Conservation (phyloP, 345 rosid genomes). For the Clausena lansium region DNA sequence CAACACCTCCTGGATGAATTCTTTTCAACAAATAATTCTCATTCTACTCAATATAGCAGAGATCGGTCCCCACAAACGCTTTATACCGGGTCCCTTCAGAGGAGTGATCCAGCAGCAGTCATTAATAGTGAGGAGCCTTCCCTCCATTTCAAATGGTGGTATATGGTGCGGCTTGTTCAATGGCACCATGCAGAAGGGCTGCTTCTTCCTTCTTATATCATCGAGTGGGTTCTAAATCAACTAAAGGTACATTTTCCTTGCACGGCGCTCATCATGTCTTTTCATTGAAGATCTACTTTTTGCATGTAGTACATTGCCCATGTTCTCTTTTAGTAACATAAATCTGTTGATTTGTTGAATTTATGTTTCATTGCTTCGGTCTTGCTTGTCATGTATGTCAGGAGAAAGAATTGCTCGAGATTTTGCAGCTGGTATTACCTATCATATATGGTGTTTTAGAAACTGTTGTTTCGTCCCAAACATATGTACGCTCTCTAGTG, state of each 20-base stretch:
- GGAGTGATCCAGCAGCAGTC: conserved; percentile 47
- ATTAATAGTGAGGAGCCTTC: conserved; percentile 82
- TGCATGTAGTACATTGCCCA: background rate
- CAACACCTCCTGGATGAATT: conserved; percentile 82
- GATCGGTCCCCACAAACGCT: conserved; percentile 68
- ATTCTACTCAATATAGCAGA: conserved; percentile 58
- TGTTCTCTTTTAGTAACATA: background rate
- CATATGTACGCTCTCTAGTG: conserved; percentile 75
- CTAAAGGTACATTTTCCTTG: conserved; percentile 56
- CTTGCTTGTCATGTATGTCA: conserved; percentile 39
- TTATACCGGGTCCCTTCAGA: conserved; percentile 64
- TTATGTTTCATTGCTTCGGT: conserved; percentile 3
- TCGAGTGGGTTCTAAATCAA: conserved; percentile 93
- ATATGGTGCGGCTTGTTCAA: conserved; percentile 85
- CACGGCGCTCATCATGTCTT: background rate
- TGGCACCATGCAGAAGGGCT: conserved; percentile 96
- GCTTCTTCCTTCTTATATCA: conserved; percentile 77
- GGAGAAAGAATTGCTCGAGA: conserved; percentile 84
- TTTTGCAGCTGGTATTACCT: conserved; percentile 84
- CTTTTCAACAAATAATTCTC: conserved; percentile 54
- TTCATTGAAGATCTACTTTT: background rate
- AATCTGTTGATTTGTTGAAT: background rate
- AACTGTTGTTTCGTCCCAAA: conserved; percentile 78
- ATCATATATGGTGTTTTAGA: conserved; percentile 86
- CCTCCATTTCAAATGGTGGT: conserved; percentile 89